Evolutionary conservation across 192 early-diverging fungal species (phyloP), one percentile per base, ranked within the genome.

Genomic region (Linderina pennispora): DNA sequence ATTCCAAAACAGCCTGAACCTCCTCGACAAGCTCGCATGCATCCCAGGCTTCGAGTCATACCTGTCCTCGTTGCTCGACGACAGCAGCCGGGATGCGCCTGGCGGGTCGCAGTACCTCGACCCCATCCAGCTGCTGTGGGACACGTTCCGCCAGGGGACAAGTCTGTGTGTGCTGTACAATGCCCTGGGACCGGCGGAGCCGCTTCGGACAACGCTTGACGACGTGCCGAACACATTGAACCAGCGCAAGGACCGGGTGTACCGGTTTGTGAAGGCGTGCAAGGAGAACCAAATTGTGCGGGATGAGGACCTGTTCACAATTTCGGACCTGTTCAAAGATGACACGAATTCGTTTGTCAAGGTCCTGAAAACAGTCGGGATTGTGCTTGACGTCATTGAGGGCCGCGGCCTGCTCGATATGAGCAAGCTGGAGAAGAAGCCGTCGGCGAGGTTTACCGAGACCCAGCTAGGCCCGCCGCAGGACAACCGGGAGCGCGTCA

Each of bases 271-370:
- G 21, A 83, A 87, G 43, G 84, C 84, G n/a, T 93, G 92, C 71
- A 84, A 86, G 40, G 74, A 80, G 25, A 80, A 91, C 54, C 75
- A 86, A 1, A 55, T 89, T 39, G 74, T 82, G n/a, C 71, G 67
- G 23, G 80, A 93, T 26, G 84, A 91, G 39, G 75, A 86, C 48
- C 60, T 88, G 19, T 90, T 94, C 64, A 80, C 85, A 31, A 82
- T 97, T 40, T 79, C 89, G 5, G 91, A 93, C 40, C 67, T 96
- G 24, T 91, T 85, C 62, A 83, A 88, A 45, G 92, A 97, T 58
- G 90, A 98, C 58, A 98, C 92, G 23, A 94, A 93, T 66, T 88
- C 84, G 48, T 92, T 97, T 62, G 86, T 98, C 48, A 98, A 92
- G 81, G 94, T 94, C 16, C 77, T 97, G 24, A 85, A 92, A 41